Base-by-base conservation (phyloP, 2,329 filamentous ascomycete species). In the Alternaria burnsii region DNA sequence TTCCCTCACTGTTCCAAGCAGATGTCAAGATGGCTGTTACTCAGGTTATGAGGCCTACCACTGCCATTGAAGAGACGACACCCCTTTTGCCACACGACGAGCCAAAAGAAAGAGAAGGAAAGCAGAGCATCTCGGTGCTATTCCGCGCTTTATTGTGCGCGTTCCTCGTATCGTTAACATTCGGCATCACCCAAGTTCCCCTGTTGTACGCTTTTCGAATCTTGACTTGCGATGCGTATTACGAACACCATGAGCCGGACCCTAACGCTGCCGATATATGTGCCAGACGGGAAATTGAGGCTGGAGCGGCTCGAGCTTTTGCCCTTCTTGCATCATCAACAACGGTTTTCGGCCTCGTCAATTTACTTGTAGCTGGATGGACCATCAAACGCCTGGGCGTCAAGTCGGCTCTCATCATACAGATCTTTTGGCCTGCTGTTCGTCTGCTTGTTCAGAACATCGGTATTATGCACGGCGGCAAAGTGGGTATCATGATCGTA, bases 161-260 rank as follows among this genome's bases (percentile, higher is more conserved):
- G 7, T 89, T 89, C 69, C 76, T 90, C 16, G 85, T 89, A 55
- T 88, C 82, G 5, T 67, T 84, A 34, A 82, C 81, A 6, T 84
- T 85, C 69, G 76, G 79, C 20, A 81, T 84, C 20, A 85, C 83
- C 0, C 82, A 84, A 69, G 82, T 84, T 5, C 82, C 82, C 8
- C 73, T 85, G 6, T 75, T 90, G 46, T 90, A 89, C 74, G 87
- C 89, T 24, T 91, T 92, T 68, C 87, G 88, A 58, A 73, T 90
- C 2, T 91, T 92, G 89, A 88, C 87, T 51, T 92, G 90, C 76
- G 87, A 92, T 55, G 84, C 85, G 52, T 92, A 88, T 73, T 92
- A 91, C 76, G 79, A 82, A 36, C 80, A 80, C 3, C 85, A 91
- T 83, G 0, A 85, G 80, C 51, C 60, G 32, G 55, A 67, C 78